Percentiles rank a stretch among this genome's conserved stretches.
phyloP scores from a whole-genome alignment of 805 yeast species.

The Candida alai region DNA sequence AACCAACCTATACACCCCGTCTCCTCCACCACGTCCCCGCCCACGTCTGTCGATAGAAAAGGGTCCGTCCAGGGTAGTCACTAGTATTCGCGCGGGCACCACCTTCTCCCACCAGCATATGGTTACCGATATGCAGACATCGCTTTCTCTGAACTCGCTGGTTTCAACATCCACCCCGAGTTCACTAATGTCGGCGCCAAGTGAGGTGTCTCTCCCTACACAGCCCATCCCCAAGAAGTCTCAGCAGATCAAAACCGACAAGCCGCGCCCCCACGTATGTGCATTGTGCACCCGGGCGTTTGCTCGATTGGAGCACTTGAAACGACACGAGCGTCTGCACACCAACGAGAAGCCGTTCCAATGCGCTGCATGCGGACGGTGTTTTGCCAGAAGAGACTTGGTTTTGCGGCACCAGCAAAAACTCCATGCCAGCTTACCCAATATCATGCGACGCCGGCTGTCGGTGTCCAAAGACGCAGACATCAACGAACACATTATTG shows the following conservation, averaged over 20 bases:
- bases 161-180: slow-evolving; percentile 3
- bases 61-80: too few species aligned
- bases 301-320: slow-evolving; percentile 91
- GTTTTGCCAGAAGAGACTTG: slow-evolving; percentile 87
- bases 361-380: slow-evolving; percentile 93
- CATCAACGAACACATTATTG: slow-evolving; percentile 48
- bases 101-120: too few species aligned
- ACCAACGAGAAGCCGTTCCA: slow-evolving; percentile 95
- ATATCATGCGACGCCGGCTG: slow-evolving; percentile 30
- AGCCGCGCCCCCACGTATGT: slow-evolving; percentile 92
- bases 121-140: slow-evolving; percentile 7
- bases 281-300: slow-evolving; percentile 89
- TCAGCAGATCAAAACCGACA: slow-evolving; percentile 79
- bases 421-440: slow-evolving; percentile 60
- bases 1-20: too few species aligned
- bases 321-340: slow-evolving; percentile 90
- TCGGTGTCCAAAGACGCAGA: slow-evolving; percentile 14
- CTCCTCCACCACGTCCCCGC: too few species aligned
- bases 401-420: slow-evolving; percentile 94
- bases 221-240: slow-evolving; percentile 87
- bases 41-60: too few species aligned
- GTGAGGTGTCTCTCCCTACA: too few species aligned
- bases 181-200: not conserved
- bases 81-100: too few species aligned
- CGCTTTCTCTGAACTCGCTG: slow-evolving; percentile 6